phyloP scores from a whole-genome alignment of 2,329 filamentous ascomycete genomes.

The Hyphodiscus sp. region DNA sequence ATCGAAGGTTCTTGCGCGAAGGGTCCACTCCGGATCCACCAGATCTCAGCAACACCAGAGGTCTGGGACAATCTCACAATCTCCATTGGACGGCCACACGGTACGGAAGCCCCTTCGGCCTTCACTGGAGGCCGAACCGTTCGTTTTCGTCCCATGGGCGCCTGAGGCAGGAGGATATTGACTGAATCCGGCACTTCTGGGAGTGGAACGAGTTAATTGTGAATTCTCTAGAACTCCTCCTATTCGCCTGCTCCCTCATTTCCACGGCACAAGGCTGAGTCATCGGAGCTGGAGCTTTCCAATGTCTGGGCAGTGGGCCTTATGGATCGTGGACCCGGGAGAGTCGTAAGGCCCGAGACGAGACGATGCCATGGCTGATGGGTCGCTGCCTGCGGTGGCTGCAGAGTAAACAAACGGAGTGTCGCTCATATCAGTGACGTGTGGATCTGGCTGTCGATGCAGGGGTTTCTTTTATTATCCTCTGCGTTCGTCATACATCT shows the following conservation, averaged over 20 bases:
- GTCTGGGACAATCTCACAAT: not conserved
- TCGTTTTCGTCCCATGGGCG: too few species aligned
- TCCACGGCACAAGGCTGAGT: not conserved
- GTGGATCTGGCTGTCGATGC: too few species aligned
- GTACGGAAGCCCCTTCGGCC: not conserved
- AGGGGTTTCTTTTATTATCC: not conserved
- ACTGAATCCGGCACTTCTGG: too few species aligned
- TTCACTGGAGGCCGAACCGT: not conserved
- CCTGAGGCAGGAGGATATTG: too few species aligned
- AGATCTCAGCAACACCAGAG: too few species aligned
- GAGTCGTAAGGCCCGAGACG: not conserved
- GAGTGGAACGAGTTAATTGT: not conserved
- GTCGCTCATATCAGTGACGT: too few species aligned
- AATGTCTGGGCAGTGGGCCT: too few species aligned
- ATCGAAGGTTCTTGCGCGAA: too few species aligned
- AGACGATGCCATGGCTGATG: too few species aligned
- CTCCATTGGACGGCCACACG: not conserved
- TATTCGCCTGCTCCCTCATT: not conserved
- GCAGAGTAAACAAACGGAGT: too few species aligned
- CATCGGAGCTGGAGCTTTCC: not conserved
- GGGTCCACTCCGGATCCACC: too few species aligned
- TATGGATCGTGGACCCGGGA: not conserved
- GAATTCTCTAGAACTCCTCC: not conserved
- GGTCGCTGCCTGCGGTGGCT: too few species aligned
- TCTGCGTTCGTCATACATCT: not conserved